These are phyloP conservation scores for Mycena belliarum DNA, from an alignment of 768 basidiomycete genomes.

Conservation along the genomic window DNA sequence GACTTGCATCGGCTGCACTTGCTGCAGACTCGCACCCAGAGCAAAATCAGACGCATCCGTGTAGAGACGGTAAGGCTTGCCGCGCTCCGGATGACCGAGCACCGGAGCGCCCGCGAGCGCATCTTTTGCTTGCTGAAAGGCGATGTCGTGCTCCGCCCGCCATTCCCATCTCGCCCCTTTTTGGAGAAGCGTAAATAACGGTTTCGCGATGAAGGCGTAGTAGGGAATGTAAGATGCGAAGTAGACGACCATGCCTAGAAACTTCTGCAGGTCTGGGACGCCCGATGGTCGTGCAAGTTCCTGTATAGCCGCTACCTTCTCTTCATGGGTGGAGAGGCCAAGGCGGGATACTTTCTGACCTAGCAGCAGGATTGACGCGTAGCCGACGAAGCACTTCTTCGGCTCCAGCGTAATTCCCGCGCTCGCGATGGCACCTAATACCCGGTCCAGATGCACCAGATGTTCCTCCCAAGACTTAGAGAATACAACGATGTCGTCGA, in stretches of 20 bases:
- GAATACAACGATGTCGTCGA: background rate
- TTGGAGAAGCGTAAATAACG: slow-evolving; percentile 24
- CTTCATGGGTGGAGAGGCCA: no score
- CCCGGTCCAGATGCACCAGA: background rate
- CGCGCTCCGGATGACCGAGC: slow-evolving; percentile 16
- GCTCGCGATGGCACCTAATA: no score
- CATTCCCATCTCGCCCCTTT: slow-evolving; percentile 28
- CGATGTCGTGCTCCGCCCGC: slow-evolving; percentile 19
- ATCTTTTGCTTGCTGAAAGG: slow-evolving; percentile 24
- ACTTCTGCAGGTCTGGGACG: background rate
- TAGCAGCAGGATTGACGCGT: no score
- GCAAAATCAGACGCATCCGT: background rate
- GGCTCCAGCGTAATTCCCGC: no score
- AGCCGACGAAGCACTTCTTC: no score
- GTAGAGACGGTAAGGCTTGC: slow-evolving; percentile 18
- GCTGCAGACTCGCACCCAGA: slow-evolving; percentile 5
- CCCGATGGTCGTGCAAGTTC: no score
- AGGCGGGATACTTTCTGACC: no score
- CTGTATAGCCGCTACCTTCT: no score
- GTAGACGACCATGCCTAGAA: background rate
- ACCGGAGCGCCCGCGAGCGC: slow-evolving; percentile 25
- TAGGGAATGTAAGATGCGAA: background rate
- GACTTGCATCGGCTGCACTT: slow-evolving; percentile 8
- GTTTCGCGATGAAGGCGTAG: slow-evolving; percentile 20
- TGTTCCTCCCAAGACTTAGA: background rate